Percentiles rank a stretch among this genome's conserved stretches.
Conservation (phyloP, 208 protist genomes). For the Sergeia podlipaevii region DNA sequence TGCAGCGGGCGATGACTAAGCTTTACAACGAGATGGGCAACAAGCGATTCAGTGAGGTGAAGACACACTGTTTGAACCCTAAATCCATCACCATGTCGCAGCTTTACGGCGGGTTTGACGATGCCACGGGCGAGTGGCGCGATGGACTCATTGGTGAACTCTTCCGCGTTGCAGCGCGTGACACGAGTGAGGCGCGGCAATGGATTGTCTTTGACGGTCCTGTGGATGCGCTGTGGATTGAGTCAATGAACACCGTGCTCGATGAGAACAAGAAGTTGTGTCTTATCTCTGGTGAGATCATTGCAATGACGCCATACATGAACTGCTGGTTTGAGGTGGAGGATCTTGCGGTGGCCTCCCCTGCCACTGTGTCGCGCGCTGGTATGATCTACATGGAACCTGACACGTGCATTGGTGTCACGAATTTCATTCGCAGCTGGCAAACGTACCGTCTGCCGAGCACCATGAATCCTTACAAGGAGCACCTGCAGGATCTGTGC, state of each 20-base stretch:
- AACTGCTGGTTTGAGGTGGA: constrained; percentile 98
- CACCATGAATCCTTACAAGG: constrained; percentile 83
- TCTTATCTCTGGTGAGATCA: constrained; percentile 94
- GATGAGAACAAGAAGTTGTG: constrained; percentile 96
- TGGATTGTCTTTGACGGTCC: constrained; percentile 98
- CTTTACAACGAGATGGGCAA: constrained; percentile 62
- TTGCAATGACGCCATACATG: constrained; percentile 94
- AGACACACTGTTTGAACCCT: constrained; percentile 92
- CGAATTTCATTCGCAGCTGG: constrained; percentile 82
- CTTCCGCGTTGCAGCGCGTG: constrained; percentile 87
- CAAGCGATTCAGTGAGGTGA: constrained; percentile 79
- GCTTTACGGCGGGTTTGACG: constrained; percentile 96
- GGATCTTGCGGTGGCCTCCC: constrained; percentile 96
- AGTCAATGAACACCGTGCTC: constrained; percentile 95
- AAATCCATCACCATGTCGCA: constrained; percentile 98
- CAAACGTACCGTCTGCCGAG: constrained; percentile 74
- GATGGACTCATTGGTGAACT: constrained; percentile 95
- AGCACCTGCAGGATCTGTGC: constrained; percentile 86
- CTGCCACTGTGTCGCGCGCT: constrained; percentile 96
- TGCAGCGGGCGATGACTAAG: constrained; percentile 86
- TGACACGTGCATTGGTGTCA: constrained; percentile 78
- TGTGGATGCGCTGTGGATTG: constrained; percentile 95
- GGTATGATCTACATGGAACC: constrained; percentile 99
- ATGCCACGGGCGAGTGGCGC: constrained; percentile 95
- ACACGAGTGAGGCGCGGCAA: constrained; percentile 83